These are phyloP conservation scores for Tagetes patula DNA, from an alignment of 129 eudicot species.

Conservation along the genomic window DNA sequence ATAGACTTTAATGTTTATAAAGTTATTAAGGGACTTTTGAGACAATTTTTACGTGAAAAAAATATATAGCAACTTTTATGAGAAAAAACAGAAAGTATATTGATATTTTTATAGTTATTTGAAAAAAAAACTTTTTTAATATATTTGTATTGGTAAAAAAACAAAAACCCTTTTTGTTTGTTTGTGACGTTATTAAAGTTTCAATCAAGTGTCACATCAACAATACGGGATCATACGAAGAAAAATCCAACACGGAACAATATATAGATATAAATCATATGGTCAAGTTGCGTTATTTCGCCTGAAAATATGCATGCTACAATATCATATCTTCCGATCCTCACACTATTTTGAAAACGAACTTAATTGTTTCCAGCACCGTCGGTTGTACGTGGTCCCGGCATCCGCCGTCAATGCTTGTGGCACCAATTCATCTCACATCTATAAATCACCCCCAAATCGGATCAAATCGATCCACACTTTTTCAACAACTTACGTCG, in stretches of 20 bases:
- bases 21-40: too few relatives aligned
- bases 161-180: too few relatives aligned
- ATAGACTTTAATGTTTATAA: too few relatives aligned
- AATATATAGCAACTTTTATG: too few relatives aligned
- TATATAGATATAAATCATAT: background rate
- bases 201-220: slow-evolving; percentile 1
- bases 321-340: too few relatives aligned
- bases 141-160: too few relatives aligned
- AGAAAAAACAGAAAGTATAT: too few relatives aligned
- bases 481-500: too few relatives aligned
- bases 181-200: too few relatives aligned
- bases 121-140: too few relatives aligned
- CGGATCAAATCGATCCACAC: slow-evolving; percentile 10
- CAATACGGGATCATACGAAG: slow-evolving; percentile 12
- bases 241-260: slow-evolving; percentile 31
- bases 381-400: slow-evolving; percentile 32
- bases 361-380: background rate
- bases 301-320: background rate
- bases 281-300: slow-evolving; percentile 14
- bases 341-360: background rate
- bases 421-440: background rate
- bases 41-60: too few relatives aligned
- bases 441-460: slow-evolving; percentile 25
- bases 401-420: slow-evolving; percentile 1
- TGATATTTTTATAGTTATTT: too few relatives aligned